A percentile compares a stretch with the other conserved stretches of the same genome.
Evolutionary conservation across 2,329 filamentous ascomycete species (phyloP).

Genomic region (Claviceps purpurea): DNA sequence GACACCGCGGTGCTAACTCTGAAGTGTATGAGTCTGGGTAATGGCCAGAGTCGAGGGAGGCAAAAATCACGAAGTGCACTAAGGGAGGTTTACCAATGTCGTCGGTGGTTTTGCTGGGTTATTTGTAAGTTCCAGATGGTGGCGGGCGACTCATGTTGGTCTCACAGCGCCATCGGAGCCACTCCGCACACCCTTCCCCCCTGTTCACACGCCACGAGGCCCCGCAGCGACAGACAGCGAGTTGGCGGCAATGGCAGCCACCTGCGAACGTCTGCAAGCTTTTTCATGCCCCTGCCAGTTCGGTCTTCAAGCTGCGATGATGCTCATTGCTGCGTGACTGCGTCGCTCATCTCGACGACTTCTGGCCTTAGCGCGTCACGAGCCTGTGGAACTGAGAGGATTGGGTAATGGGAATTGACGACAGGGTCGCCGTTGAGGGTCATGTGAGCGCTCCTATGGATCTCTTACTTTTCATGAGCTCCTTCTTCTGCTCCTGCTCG

Average conservation of each 20-base stretch:
- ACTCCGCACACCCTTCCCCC: no score
- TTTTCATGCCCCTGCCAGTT: no score
- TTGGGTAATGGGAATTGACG: conserved; percentile 10
- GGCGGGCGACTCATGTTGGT: no score
- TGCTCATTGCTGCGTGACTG: no score
- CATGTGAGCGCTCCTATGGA: conserved; percentile 7
- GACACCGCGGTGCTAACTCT: no score
- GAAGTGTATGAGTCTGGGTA: not conserved
- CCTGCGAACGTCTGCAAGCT: no score
- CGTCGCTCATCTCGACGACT: not conserved
- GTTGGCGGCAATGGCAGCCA: no score
- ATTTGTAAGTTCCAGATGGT: not conserved
- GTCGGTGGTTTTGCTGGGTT: not conserved
- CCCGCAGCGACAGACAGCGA: no score
- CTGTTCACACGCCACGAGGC: no score
- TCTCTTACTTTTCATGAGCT: not conserved
- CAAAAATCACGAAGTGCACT: not conserved
- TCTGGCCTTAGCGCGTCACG: conserved; percentile 2
- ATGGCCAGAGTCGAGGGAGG: not conserved
- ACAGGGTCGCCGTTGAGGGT: conserved; percentile 2
- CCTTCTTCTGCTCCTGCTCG: not conserved
- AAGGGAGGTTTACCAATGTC: not conserved
- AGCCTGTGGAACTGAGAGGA: not conserved
- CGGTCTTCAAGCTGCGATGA: no score
- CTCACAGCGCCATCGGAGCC: no score